phyloP scores from a whole-genome alignment of 805 yeast genomes.

The Sugiyamaella mastotermitis region DNA sequence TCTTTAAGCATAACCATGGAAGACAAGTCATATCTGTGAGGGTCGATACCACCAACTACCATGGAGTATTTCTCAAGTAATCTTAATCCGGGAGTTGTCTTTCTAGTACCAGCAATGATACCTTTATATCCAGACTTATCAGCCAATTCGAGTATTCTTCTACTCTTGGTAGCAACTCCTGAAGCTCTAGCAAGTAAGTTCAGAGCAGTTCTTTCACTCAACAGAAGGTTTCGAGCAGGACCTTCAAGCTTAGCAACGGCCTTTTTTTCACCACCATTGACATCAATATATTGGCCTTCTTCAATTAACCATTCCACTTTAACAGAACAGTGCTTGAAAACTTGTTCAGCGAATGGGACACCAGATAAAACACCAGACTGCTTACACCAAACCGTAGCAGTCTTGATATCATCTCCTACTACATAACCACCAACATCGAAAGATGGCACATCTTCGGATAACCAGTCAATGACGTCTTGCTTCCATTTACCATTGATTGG shows the following conservation, averaged over 20 bases:
- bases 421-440: constrained; percentile 94
- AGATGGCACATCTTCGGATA: constrained; percentile 85
- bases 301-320: constrained; percentile 62
- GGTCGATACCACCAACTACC: constrained; percentile 92
- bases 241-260: constrained; percentile 77
- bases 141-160: constrained; percentile 53
- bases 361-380: constrained; percentile 77
- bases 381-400: constrained; percentile 78
- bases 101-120: constrained; percentile 89
- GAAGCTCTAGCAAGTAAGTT: constrained; percentile 77
- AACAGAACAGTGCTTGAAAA: constrained; percentile 68
- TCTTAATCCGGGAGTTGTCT: constrained; percentile 95
- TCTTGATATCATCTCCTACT: constrained; percentile 69
- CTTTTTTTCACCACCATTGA: constrained; percentile 52
- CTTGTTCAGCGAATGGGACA: constrained; percentile 83
- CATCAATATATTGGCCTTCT: constrained; percentile 59
- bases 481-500: constrained; percentile 82
- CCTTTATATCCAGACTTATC: constrained; percentile 67
- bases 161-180: constrained; percentile 79
- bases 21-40: constrained; percentile 85
- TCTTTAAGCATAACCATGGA: constrained; percentile 96
- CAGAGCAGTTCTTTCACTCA: constrained; percentile 82
- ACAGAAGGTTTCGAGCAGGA: constrained; percentile 67
- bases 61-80: constrained; percentile 85
- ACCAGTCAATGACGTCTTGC: constrained; percentile 64